These are phyloP conservation scores for Eucalyptus erythrocorys DNA, from an alignment of 345 rosid species.

Conservation along the genomic window DNA sequence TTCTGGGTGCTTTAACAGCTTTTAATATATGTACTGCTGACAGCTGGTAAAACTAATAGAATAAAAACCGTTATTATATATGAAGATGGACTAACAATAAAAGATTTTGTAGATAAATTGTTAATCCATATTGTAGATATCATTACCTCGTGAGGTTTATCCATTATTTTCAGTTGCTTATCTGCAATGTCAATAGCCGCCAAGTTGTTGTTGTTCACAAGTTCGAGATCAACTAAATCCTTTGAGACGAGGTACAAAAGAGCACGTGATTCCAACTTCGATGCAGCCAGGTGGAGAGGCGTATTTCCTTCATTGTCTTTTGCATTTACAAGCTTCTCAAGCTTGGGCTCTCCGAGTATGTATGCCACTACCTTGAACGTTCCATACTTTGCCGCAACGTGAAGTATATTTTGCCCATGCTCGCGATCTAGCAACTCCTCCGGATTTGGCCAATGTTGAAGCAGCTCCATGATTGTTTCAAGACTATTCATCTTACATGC, in stretches of 20 bases:
- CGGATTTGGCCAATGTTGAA: too few relatives aligned
- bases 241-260: not conserved
- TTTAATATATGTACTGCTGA: not conserved
- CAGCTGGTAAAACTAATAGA: not conserved
- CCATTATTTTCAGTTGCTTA: not conserved
- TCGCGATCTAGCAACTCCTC: too few relatives aligned
- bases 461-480: too few relatives aligned
- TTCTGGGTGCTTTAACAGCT: not conserved
- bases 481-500: too few relatives aligned
- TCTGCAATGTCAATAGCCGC: not conserved
- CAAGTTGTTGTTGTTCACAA: not conserved
- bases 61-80: not conserved
- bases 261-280: rapidly evolving
- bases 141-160: not conserved
- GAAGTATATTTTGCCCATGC: too few relatives aligned
- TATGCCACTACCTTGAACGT: too few relatives aligned
- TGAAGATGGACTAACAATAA: not conserved
- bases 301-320: not conserved
- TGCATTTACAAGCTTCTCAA: not conserved
- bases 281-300: not conserved
- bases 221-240: not conserved
- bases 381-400: too few relatives aligned
- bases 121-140: not conserved
- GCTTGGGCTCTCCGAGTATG: not conserved
- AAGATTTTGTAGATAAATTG: not conserved